Conservation (phyloP, 805 yeast species). For the Ogataea populi-albae region DNA sequence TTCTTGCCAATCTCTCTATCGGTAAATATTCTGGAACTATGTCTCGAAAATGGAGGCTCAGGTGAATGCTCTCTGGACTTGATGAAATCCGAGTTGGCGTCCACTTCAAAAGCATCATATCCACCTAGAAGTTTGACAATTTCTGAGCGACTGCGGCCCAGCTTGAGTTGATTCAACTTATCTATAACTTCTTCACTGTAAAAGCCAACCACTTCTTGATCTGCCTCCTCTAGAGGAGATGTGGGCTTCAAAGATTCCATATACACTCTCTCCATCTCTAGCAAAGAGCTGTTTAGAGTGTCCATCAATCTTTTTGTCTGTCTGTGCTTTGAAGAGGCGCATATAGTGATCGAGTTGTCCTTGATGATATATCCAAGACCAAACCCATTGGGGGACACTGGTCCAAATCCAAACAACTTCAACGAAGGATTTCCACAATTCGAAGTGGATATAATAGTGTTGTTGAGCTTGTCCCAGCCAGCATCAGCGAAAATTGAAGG, state of each 20-base stretch:
- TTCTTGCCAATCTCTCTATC: conserved; percentile 61
- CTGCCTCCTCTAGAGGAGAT: conserved; percentile 2
- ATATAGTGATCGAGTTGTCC: conserved; percentile 70
- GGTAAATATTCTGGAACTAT: conserved; percentile 24
- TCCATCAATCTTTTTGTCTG: conserved; percentile 78
- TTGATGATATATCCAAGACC: conserved; percentile 93
- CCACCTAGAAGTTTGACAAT: conserved; percentile 62
- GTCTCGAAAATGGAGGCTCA: conserved; percentile 41
- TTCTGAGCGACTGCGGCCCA: conserved; percentile 24
- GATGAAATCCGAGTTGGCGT: conserved; percentile 49
- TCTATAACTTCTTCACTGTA: conserved; percentile 19
- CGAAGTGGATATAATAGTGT: conserved; percentile 75
- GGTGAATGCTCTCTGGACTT: conserved; percentile 61
- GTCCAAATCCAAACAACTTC: conserved; percentile 87
- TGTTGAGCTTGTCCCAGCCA: conserved; percentile 85
- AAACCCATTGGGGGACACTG: conserved; percentile 84
- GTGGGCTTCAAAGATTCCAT: conserved; percentile 30
- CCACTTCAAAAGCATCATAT: conserved; percentile 77
- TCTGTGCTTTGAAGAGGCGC: conserved; percentile 83
- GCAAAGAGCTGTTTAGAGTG: conserved; percentile 60
- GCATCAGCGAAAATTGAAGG: conserved; percentile 80
- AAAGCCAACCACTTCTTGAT: conserved; percentile 7
- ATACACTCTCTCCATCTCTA: conserved; percentile 54
- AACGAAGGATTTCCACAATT: conserved; percentile 93
- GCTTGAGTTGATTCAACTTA: conserved; percentile 18